Evolutionary conservation across 2,329 filamentous ascomycete genomes (phyloP).

Genomic region (Fusarium sp.): DNA sequence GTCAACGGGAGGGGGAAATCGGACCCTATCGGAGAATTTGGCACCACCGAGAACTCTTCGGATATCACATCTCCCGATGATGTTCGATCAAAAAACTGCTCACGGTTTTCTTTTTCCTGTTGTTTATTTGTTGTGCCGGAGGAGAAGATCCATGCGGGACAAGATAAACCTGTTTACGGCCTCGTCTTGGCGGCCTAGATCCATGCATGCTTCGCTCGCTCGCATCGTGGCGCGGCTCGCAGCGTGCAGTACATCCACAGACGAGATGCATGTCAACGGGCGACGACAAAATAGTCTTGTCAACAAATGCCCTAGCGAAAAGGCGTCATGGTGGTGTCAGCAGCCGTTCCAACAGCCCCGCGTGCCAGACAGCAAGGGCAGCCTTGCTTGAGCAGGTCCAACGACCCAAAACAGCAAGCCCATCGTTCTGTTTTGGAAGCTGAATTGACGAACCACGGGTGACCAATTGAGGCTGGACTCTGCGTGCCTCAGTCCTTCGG

Average conservation of each 20-base stretch:
- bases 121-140: slow-evolving; percentile 32
- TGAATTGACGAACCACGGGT: slow-evolving; percentile 16
- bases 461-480: slow-evolving; percentile 13
- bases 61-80: slow-evolving; percentile 34
- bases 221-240: slow-evolving; percentile 30
- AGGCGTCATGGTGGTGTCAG: slow-evolving; percentile 25
- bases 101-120: slow-evolving; percentile 34
- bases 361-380: slow-evolving; percentile 33
- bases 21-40: slow-evolving; percentile 40
- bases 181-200: slow-evolving; percentile 9
- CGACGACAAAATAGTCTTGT: slow-evolving; percentile 1
- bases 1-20: slow-evolving; percentile 6
- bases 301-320: slow-evolving; percentile 7
- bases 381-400: slow-evolving; percentile 8
- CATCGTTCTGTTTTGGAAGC: slow-evolving; percentile 14
- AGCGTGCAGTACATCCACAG: slow-evolving; percentile 15
- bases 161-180: slow-evolving; percentile 2
- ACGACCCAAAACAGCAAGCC: slow-evolving; percentile 17
- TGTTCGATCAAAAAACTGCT: slow-evolving; percentile 14
- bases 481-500: slow-evolving; percentile 13
- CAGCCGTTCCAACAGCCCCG: slow-evolving; percentile 12
- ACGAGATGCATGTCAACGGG: slow-evolving; percentile 20
- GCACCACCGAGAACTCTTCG: slow-evolving; percentile 8
- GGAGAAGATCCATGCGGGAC: slow-evolving; percentile 15
- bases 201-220: slow-evolving; percentile 16